Base-by-base conservation (phyloP, 306 rosid species). In the Begonia masoniana region DNA sequence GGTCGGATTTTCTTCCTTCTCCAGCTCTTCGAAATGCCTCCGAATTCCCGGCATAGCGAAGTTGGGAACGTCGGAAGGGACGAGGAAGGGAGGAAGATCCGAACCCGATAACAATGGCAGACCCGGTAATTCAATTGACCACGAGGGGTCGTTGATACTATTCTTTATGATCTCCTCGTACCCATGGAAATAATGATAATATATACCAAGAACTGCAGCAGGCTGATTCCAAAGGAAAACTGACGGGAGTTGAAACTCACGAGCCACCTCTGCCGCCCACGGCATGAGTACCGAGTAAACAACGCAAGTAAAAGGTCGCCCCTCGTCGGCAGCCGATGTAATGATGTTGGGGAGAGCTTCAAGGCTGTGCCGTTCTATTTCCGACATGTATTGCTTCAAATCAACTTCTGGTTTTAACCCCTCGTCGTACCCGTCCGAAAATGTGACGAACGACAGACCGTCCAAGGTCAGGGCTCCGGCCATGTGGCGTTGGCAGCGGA, bases 221-320 rank as follows among this genome's bases (percentile, higher is more conserved):
- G 67, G 49, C 15, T 46, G 52, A 19, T 13, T 61, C 49, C 72
- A 55, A 14, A 61, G 54, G 10, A 61, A 50, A 6, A 62, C 62
- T 3, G 72, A 68, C 10, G 67, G 54, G 16, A 68, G 31, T 41
- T 55, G 58, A 43, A 61, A 11, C 6, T 43, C 23, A 43, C 47
- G 43, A 16, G 75, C 76, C 56, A 60, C 61, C 42, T 35, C 16
- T 17, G 46, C 55, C 1, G 47, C 66, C 71, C 71, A 71, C 7
- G 71, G 64, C 42, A 66, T 56, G 19, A 65, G 58, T 14, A 60
- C 0, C 2, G 67, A 50, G 56, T 71, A 71, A 17, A 71, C 14
- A 1, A 65, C 24, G 41, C 43, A 65, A 31, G 76, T 45, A 47
- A 64, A 41, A 4, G 71, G 63, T 19, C 67, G 36, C 15, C 19